Percentiles rank a stretch among this genome's conserved stretches.
These are phyloP conservation scores for Aspergillus sp. DNA, from an alignment of 2,329 filamentous ascomycete species.

Conservation along the genomic window DNA sequence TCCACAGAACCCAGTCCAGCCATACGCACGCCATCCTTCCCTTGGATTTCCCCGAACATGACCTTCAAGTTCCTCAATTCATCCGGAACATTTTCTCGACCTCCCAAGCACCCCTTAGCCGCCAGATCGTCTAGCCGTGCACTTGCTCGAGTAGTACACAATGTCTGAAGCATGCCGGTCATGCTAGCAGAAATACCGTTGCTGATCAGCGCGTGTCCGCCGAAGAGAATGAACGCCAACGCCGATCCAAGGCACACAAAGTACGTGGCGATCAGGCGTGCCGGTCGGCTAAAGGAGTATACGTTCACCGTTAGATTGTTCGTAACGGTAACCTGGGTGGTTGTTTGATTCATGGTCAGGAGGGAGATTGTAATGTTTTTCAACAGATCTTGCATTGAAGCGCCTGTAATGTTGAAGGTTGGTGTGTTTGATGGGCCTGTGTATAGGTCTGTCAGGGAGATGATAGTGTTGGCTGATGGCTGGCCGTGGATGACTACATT, in stretches of 20 bases:
- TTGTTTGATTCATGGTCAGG: slow-evolving; percentile 8
- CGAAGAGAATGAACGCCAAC: slow-evolving; percentile 10
- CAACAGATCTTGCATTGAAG: slow-evolving; percentile 6
- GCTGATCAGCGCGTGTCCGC: slow-evolving; percentile 8
- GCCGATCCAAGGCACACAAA: slow-evolving; percentile 2
- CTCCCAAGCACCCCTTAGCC: slow-evolving; percentile 15
- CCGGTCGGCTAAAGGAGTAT: slow-evolving; percentile 10
- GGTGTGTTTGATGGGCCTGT: not conserved
- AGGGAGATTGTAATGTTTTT: slow-evolving; percentile 19
- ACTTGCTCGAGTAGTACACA: slow-evolving; percentile 16
- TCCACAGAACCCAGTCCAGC: slow-evolving; percentile 1
- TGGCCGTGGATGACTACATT: not conserved
- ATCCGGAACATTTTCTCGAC: slow-evolving; percentile 20
- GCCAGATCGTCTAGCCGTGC: slow-evolving; percentile 10
- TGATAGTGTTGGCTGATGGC: slow-evolving; percentile 2
- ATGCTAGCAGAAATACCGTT: slow-evolving; percentile 17
- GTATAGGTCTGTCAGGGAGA: not conserved
- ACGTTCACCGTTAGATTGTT: slow-evolving; percentile 2
- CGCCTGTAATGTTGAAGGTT: slow-evolving; percentile 10
- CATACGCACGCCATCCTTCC: not conserved
- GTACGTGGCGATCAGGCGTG: slow-evolving; percentile 12
- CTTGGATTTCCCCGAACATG: slow-evolving; percentile 16
- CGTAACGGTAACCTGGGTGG: slow-evolving; percentile 4
- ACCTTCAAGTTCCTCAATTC: slow-evolving; percentile 19
- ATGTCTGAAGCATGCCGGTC: slow-evolving; percentile 13